Conservation (phyloP, 805 yeast genomes). For the Cyberlindnera mississippiensis region DNA sequence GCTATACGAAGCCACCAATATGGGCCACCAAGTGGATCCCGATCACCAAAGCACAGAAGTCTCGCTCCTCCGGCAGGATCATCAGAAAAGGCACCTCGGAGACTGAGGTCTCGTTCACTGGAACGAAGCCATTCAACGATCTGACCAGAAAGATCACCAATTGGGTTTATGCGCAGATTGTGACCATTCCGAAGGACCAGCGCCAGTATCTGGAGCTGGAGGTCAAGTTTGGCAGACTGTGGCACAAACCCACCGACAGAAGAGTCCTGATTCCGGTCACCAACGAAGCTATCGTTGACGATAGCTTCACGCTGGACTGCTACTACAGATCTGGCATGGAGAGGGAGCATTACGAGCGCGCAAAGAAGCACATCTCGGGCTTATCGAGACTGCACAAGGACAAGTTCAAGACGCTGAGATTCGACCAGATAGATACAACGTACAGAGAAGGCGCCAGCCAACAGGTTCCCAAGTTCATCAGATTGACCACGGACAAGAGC, state of each 20-base stretch:
- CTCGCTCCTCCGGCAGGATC: neutral
- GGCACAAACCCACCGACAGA: constrained; percentile 58
- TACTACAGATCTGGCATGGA: constrained; percentile 65
- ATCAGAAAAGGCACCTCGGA: neutral
- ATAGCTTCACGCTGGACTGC: constrained; percentile 51
- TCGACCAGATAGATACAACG: constrained; percentile 59
- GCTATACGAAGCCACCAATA: constrained; percentile 63
- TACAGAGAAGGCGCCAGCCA: constrained; percentile 60
- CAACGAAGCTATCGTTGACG: constrained; percentile 56
- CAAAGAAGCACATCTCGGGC: constrained; percentile 50
- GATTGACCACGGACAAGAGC: constrained; percentile 63
- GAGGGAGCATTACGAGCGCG: constrained; percentile 53
- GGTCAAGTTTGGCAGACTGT: constrained; percentile 67
- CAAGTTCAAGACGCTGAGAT: constrained; percentile 55
- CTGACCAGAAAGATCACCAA: constrained; percentile 76
- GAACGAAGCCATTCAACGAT: constrained; percentile 75
- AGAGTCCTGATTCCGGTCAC: constrained; percentile 63
- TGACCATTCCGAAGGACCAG: constrained; percentile 53
- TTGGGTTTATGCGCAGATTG: constrained; percentile 83
- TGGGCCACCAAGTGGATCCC: constrained; percentile 83
- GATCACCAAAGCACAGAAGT: constrained; percentile 24
- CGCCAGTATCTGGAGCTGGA: constrained; percentile 65
- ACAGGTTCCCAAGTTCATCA: constrained; percentile 57
- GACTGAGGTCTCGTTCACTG: constrained; percentile 47
- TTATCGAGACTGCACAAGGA: constrained; percentile 48